Conservation (phyloP, 1,284 basidiomycete genomes). For the Cryptococcus sp. region DNA sequence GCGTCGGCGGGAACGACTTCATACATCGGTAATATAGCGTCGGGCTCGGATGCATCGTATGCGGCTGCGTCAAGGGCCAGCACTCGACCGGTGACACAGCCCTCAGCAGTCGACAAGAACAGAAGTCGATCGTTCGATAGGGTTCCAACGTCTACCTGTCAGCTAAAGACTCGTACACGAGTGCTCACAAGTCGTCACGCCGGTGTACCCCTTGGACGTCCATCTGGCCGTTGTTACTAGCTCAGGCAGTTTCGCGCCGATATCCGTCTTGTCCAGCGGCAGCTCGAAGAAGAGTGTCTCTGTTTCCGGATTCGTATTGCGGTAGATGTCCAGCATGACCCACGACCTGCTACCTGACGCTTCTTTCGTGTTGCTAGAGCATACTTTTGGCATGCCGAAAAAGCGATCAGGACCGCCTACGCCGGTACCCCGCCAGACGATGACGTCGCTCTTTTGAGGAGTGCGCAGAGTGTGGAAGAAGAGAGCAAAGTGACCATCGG, state of each 20-base stretch:
- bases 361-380: slow-evolving; percentile 6
- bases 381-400: slow-evolving; percentile 4
- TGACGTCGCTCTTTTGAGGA: slow-evolving; percentile 17
- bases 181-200: slow-evolving; percentile 19
- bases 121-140: slow-evolving; percentile 13
- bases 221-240: slow-evolving; percentile 14
- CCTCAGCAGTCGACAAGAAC: slow-evolving; percentile 22
- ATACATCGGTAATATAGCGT: slow-evolving; percentile 4
- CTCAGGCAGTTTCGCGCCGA: slow-evolving; percentile 1
- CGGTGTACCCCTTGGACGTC: slow-evolving; percentile 19
- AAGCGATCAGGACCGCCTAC: slow-evolving; percentile 7
- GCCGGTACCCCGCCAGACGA: slow-evolving; percentile 10
- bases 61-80: slow-evolving; percentile 11
- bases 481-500: slow-evolving; percentile 20
- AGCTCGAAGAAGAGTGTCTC: slow-evolving; percentile 20
- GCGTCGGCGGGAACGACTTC: slow-evolving; percentile 16
- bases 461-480: slow-evolving; percentile 21
- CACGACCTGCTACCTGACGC: slow-evolving; percentile 4
- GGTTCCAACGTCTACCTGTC: slow-evolving; percentile 20
- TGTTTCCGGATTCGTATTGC: slow-evolving; percentile 26
- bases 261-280: slow-evolving; percentile 3
- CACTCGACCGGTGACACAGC: slow-evolving; percentile 17
- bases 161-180: background rate
- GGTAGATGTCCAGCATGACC: slow-evolving; percentile 20
- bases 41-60: slow-evolving; percentile 7